Evolutionary conservation across 106 monocot species (phyloP).

Genomic region (Dioscorea alata): DNA sequence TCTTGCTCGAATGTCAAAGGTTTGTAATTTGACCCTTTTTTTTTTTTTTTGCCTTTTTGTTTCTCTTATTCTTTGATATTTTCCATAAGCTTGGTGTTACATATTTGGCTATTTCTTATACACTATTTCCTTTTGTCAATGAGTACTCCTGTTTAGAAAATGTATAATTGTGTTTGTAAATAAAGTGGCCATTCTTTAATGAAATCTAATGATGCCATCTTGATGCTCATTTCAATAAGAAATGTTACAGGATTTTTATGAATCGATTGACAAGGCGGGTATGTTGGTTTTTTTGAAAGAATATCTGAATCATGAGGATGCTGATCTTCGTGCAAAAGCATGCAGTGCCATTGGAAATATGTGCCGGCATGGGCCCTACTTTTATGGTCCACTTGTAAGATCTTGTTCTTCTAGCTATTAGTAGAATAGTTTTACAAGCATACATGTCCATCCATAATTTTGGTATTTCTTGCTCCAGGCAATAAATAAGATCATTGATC

Average conservation of each 20-base stretch:
- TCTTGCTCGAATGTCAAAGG: conserved; percentile 98
- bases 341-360: conserved; percentile 98
- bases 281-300: conserved; percentile 63
- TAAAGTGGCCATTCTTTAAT: no score
- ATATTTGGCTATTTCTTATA: no score
- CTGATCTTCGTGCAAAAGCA: conserved; percentile 82
- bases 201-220: no score
- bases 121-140: no score
- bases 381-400: conserved; percentile 81
- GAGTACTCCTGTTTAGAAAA: no score
- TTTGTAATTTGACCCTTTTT: conserved; percentile 4
- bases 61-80: no score
- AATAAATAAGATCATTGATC: conserved; percentile 53
- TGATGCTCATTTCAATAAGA: background rate
- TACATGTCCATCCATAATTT: background rate
- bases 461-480: conserved; percentile 33
- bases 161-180: no score
- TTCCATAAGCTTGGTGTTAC: no score
- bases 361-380: conserved; percentile 89
- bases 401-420: background rate
- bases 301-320: conserved; percentile 53
- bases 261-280: conserved; percentile 63
- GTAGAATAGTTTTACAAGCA: no score
- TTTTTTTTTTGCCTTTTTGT: no score
- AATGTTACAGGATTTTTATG: conserved; percentile 79